phyloP scores from a whole-genome alignment of 2,329 filamentous ascomycete genomes.

The Sordariomycetes sp. region DNA sequence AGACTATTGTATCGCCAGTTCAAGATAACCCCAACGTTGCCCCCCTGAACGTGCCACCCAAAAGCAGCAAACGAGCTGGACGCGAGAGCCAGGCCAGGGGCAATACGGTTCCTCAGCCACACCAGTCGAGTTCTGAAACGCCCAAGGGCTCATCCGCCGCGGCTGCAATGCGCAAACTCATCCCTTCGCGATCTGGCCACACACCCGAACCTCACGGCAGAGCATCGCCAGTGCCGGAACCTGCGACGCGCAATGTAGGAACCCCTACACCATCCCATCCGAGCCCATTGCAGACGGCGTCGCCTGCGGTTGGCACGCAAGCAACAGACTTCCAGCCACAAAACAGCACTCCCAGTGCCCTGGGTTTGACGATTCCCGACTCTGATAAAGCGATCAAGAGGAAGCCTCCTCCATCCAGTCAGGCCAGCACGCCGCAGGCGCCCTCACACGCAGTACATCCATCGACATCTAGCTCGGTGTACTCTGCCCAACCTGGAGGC shows the following conservation, averaged over 20 bases:
- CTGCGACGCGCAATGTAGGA: conserved; percentile 8
- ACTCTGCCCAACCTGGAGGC: conserved; percentile 19
- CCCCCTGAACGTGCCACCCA: conserved; percentile 47
- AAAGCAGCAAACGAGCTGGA: conserved; percentile 32
- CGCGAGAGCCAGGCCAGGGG: conserved; percentile 6
- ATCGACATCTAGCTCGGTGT: conserved; percentile 24
- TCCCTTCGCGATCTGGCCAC: conserved; percentile 23
- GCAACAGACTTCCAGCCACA: conserved; percentile 9
- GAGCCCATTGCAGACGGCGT: conserved; percentile 22
- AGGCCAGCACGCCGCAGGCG: conserved; percentile 6
- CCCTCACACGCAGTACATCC: conserved; percentile 18
- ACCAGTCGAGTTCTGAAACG: conserved; percentile 23
- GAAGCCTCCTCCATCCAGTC: conserved; percentile 30
- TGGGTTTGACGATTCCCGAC: conserved; percentile 12
- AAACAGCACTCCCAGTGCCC: conserved; percentile 6
- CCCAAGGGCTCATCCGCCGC: conserved; percentile 11
- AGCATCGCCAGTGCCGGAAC: conserved; percentile 7
- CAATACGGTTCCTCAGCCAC: conserved; percentile 15
- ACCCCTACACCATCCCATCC: conserved; percentile 14
- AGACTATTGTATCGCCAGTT: conserved; percentile 53
- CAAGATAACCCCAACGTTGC: conserved; percentile 47
- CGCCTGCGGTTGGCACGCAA: conserved; percentile 10
- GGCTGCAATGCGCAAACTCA: conserved; percentile 22
- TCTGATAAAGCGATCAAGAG: conserved; percentile 31
- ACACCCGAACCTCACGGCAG: conserved; percentile 2